Evolutionary conservation across 129 eudicot species (phyloP).

Genomic region (Flaveria linearis): DNA sequence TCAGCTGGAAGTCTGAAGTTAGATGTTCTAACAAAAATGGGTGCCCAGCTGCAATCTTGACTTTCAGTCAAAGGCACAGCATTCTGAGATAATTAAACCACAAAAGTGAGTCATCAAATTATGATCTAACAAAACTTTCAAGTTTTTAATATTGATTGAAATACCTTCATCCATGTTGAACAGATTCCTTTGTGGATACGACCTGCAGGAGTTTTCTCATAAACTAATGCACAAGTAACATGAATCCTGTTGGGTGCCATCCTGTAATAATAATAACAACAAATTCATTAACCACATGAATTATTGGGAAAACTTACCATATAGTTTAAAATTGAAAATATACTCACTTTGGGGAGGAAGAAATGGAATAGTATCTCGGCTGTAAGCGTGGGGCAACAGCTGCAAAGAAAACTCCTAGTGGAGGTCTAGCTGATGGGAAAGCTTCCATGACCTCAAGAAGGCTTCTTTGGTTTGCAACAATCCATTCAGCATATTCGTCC

Average conservation of each 20-base stretch:
- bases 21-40: slow-evolving; percentile 80
- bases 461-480: slow-evolving; percentile 86
- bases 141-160: background rate
- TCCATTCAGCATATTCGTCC: slow-evolving; percentile 97
- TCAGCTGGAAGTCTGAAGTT: slow-evolving; percentile 91
- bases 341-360: slow-evolving; percentile 83
- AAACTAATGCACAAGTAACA: slow-evolving; percentile 93
- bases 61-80: slow-evolving; percentile 76
- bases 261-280: slow-evolving; percentile 43
- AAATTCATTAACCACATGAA: slow-evolving; percentile 17
- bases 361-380: slow-evolving; percentile 92
- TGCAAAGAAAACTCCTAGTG: slow-evolving; percentile 97
- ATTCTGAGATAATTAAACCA: slow-evolving; percentile 51
- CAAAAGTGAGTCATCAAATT: background rate
- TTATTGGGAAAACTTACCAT: background rate
- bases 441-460: slow-evolving; percentile 88
- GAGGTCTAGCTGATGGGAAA: slow-evolving; percentile 89
- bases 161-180: slow-evolving; percentile 99
- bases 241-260: slow-evolving; percentile 79
- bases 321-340: background rate
- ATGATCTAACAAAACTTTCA: background rate
- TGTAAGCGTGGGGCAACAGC: slow-evolving; percentile 90
- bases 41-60: slow-evolving; percentile 78
- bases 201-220: slow-evolving; percentile 81
- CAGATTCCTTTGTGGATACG: slow-evolving; percentile 91